Base-by-base conservation (phyloP, 139 green algal species). In the Tetraselmis chui region DNA sequence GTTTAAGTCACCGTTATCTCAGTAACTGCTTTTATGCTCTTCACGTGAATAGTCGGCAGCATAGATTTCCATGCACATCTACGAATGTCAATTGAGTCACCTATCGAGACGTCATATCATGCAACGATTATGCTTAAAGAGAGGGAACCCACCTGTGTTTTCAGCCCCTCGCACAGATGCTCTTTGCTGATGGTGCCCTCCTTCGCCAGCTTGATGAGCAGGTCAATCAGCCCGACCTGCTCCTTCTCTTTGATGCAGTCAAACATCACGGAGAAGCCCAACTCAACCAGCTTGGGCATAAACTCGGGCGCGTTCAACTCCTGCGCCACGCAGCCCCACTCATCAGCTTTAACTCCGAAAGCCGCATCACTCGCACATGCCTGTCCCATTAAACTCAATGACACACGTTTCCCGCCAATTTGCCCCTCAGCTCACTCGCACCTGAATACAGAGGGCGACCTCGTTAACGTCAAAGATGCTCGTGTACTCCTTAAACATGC, bases 191-290 rank as follows among this genome's bases (percentile, higher is more conserved):
- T 45, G 1, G 86, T 83, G 0, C 82, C 87, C 30, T 90, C 84
- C n/a, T 78, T 76, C 25, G 88, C 80, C 58, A 96, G 82, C 59
- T 83, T 77, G n/a, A 92, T 81, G 75, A 97, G 80, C 77, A 97
- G 84, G 1, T 89, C 89, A 31, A 85, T 59, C 76, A 97, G 82
- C 26, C 79, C 77, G 1, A 67, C 30, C 78, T 93, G 89, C 82
- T 94, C 89, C 67, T 86, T 85, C 22, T 89, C 83, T 58, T 84
- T 88, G 2, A 91, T 83, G 26, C 81, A 85, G 82, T 96, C 92
- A 81, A 96, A 92, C 32, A 94, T 76, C 78, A 87, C 79, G 26
- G 90, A 67, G 18, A 95, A 80, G 45, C 90, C 90, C 5, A 87
- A 78, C 31, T 88, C 81, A 29, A 95, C 82, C 18, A 94, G 82